Percentiles rank a stretch among this genome's conserved stretches.
Conservation (phyloP, 2,329 filamentous ascomycete genomes). For the Emmonsiellopsis sp. region DNA sequence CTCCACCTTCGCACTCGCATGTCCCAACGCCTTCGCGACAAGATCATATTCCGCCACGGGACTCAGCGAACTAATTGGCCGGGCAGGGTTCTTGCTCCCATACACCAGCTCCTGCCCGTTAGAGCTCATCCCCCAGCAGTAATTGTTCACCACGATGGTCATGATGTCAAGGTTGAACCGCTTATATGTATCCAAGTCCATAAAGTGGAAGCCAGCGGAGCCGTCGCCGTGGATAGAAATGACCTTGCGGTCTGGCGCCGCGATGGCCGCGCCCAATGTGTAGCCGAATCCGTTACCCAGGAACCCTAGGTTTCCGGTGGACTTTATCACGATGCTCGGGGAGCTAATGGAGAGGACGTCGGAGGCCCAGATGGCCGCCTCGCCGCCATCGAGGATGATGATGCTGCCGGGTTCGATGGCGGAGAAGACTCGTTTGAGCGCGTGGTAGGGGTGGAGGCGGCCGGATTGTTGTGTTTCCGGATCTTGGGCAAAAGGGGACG, state of each 20-base stretch:
- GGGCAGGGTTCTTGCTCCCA: background rate
- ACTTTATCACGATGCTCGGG: slow-evolving; percentile 28
- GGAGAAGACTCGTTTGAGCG: slow-evolving; percentile 28
- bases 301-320: background rate
- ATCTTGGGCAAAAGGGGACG: slow-evolving; percentile 14
- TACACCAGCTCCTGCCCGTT: background rate
- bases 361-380: slow-evolving; percentile 18
- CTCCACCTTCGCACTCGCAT: background rate
- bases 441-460: slow-evolving; percentile 35
- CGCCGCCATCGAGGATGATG: slow-evolving; percentile 20
- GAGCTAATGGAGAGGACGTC: slow-evolving; percentile 32
- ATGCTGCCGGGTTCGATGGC: slow-evolving; percentile 26
- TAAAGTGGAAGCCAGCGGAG: background rate
- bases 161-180: background rate
- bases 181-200: background rate
- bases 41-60: background rate
- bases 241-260: background rate
- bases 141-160: background rate
- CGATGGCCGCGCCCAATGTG: background rate
- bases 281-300: background rate
- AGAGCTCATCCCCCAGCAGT: background rate
- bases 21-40: background rate
- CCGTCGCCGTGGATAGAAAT: background rate
- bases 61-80: background rate
- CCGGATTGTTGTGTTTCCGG: slow-evolving; percentile 17